A percentile compares a stretch with the other conserved stretches of the same genome.
These are phyloP conservation scores for Phaeolepiota aurea DNA, from an alignment of 768 basidiomycete genomes.

Conservation along the genomic window DNA sequence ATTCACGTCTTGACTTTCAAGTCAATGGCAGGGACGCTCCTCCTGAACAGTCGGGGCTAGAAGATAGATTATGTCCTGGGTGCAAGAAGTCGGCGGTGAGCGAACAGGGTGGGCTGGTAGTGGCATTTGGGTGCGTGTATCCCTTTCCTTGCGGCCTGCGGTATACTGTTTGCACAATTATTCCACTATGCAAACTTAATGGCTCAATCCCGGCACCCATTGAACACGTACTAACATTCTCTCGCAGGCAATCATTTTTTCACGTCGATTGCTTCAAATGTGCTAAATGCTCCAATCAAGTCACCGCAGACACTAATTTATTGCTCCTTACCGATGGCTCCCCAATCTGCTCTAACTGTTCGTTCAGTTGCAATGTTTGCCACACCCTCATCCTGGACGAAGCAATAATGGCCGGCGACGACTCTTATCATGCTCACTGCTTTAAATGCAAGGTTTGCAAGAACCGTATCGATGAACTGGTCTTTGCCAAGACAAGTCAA, in stretches of 20 bases:
- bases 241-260: constrained; percentile 79
- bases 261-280: constrained; percentile 96
- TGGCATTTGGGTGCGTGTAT: constrained; percentile 83
- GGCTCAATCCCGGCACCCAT: background rate
- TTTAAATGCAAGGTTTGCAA: constrained; percentile 97
- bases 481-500: constrained; percentile 96
- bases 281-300: constrained; percentile 88
- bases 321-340: constrained; percentile 93
- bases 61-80: constrained; percentile 70
- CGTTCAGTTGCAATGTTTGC: constrained; percentile 94
- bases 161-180: too few relatives aligned
- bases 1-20: constrained; percentile 25
- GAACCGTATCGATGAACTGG: constrained; percentile 92
- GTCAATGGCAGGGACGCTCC: constrained; percentile 9
- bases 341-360: constrained; percentile 92
- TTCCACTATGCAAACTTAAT: too few relatives aligned
- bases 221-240: constrained; percentile 4
- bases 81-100: constrained; percentile 76
- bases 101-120: constrained; percentile 80
- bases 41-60: constrained; percentile 21
- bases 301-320: constrained; percentile 96
- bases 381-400: constrained; percentile 93
- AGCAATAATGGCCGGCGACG: constrained; percentile 99
- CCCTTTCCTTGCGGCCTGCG: too few relatives aligned
- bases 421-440: constrained; percentile 97